Evolutionary conservation across 169 alveolate species (phyloP).

Genomic region (Cryptosporidium tyzzeri): DNA sequence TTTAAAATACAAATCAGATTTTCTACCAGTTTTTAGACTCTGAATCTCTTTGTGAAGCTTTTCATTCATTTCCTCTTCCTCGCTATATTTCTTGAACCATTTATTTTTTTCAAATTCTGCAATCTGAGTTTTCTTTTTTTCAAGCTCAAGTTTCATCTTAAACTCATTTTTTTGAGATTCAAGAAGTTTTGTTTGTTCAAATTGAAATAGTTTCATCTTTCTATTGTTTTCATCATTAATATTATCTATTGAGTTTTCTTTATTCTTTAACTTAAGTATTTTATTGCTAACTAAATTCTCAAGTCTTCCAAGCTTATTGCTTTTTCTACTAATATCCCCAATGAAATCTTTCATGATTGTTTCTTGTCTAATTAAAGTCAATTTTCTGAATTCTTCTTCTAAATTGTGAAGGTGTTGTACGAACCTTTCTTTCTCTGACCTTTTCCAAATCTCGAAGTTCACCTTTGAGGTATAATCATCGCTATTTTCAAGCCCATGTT

Average conservation of each 20-base stretch:
- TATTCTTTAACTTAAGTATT: slow-evolving; percentile 53
- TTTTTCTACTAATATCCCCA: slow-evolving; percentile 22
- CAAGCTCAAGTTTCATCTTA: slow-evolving; percentile 44
- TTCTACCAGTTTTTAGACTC: slow-evolving; percentile 13
- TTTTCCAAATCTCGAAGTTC: slow-evolving; percentile 29
- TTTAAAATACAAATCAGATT: slow-evolving; percentile 50
- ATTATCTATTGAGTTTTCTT: slow-evolving; percentile 58
- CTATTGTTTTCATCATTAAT: slow-evolving; percentile 44
- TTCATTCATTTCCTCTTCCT: slow-evolving; percentile 14
- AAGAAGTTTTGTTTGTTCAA: slow-evolving; percentile 10
- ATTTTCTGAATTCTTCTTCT: slow-evolving; percentile 44
- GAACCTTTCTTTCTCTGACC: slow-evolving; percentile 56
- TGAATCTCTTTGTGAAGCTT: slow-evolving; percentile 21
- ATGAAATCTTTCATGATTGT: slow-evolving; percentile 57
- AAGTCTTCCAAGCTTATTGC: slow-evolving; percentile 37
- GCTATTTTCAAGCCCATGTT: background rate
- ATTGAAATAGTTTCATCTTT: slow-evolving; percentile 12
- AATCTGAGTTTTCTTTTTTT: slow-evolving; percentile 30
- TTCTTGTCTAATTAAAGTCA: slow-evolving; percentile 46
- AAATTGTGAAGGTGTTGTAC: slow-evolving; percentile 30
- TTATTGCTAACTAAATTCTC: slow-evolving; percentile 45
- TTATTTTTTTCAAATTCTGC: slow-evolving; percentile 55
- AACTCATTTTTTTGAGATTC: slow-evolving; percentile 28
- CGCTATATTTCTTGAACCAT: slow-evolving; percentile 34
- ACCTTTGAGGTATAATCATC: slow-evolving; percentile 3